Evolutionary conservation across 2,329 filamentous ascomycete genomes (phyloP).

Genomic region (Rhinocladiella similis): DNA sequence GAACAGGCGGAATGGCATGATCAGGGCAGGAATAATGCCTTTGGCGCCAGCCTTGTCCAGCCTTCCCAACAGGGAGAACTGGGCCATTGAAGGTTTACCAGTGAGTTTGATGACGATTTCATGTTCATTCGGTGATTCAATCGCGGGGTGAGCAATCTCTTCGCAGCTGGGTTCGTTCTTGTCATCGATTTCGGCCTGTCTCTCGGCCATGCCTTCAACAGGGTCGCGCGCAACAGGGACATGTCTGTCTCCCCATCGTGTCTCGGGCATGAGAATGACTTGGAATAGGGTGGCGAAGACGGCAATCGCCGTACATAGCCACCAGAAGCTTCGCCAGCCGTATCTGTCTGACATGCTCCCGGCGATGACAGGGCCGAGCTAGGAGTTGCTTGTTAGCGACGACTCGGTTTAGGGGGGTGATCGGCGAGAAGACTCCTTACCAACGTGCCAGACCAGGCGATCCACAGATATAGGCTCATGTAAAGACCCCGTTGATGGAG

Average conservation of each 20-base stretch:
- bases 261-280: slow-evolving; percentile 45
- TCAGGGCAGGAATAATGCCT: slow-evolving; percentile 3
- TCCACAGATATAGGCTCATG: slow-evolving; percentile 42
- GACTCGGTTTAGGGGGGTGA: too few relatives aligned
- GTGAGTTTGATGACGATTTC: too few relatives aligned
- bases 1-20: slow-evolving; percentile 44
- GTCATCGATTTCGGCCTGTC: too few relatives aligned
- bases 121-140: too few relatives aligned
- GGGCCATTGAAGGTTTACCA: too few relatives aligned
- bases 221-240: slow-evolving; percentile 3
- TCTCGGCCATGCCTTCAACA: neutral
- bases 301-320: slow-evolving; percentile 43
- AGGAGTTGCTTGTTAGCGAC: too few relatives aligned
- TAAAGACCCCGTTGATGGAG: slow-evolving; percentile 44
- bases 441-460: slow-evolving; percentile 18
- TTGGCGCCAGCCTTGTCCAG: neutral
- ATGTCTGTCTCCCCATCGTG: slow-evolving; percentile 33
- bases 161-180: too few relatives aligned
- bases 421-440: slow-evolving; percentile 18
- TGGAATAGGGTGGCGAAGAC: slow-evolving; percentile 42
- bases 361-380: slow-evolving; percentile 46
- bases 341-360: slow-evolving; percentile 43
- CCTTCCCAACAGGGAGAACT: too few relatives aligned
- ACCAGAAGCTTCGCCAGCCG: slow-evolving; percentile 50
- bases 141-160: too few relatives aligned